These are phyloP conservation scores for Dryadomyces quercivorus DNA, from an alignment of 2,329 filamentous ascomycete species.

Conservation along the genomic window DNA sequence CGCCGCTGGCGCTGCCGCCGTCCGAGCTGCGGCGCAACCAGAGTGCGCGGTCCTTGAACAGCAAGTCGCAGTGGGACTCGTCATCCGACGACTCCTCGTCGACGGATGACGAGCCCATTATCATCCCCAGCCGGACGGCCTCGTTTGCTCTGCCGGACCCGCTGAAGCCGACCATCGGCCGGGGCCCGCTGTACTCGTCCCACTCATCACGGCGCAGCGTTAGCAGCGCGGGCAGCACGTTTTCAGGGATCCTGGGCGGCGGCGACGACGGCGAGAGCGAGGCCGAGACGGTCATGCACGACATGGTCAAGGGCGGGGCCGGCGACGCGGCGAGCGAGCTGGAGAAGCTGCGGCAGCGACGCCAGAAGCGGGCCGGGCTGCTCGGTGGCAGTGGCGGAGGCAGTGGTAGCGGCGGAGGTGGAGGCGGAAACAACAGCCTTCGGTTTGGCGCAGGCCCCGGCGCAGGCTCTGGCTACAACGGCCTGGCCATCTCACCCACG, in stretches of 20 bases:
- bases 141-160: slow-evolving; percentile 48
- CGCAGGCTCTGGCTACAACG: neutral
- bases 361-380: slow-evolving; percentile 23
- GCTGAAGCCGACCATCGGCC: slow-evolving; percentile 29
- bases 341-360: slow-evolving; percentile 42
- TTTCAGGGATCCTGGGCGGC: slow-evolving; percentile 17
- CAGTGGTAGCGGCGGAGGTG: too few species aligned
- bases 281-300: slow-evolving; percentile 43
- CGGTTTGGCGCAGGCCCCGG: too few species aligned
- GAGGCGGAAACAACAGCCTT: too few species aligned
- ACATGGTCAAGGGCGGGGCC: slow-evolving; percentile 21
- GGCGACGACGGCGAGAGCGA: slow-evolving; percentile 40
- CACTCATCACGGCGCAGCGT: slow-evolving; percentile 29
- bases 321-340: slow-evolving; percentile 49
- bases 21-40: slow-evolving; percentile 9
- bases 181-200: slow-evolving; percentile 30
- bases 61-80: slow-evolving; percentile 26
- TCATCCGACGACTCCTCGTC: slow-evolving; percentile 41
- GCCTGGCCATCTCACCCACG: slow-evolving; percentile 32
- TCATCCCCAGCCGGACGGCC: slow-evolving; percentile 47
- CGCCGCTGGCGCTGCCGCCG: slow-evolving; percentile 2
- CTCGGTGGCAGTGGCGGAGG: neutral
- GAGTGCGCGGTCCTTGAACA: slow-evolving; percentile 14
- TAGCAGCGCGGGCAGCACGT: slow-evolving; percentile 32
- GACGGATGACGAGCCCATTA: slow-evolving; percentile 51